Base-by-base conservation (phyloP, 495 filamentous ascomycete genomes). In the Annulohypoxylon moriforme region DNA sequence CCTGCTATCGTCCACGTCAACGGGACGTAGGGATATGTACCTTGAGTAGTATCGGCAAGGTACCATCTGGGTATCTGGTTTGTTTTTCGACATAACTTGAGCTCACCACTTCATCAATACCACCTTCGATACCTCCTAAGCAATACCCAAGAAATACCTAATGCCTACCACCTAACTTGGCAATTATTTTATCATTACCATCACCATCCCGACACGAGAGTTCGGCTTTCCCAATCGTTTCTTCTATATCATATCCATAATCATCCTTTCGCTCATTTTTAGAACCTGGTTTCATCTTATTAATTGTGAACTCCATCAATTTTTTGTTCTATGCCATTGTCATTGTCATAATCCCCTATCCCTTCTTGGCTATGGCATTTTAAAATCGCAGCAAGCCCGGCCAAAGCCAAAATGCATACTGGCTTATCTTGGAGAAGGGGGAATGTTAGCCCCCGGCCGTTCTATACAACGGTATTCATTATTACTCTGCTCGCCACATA, bases 401-500 rank as follows among this genome's bases (percentile, higher is more conserved):
- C 33, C 60, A 55, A 44, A 44, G 20, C 25, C 47, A 66, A 61
- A 10, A 73, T 73, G 66, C 18, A 49, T 10, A 36, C 49, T 59
- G 25, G 49, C 31, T 53, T 58, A 22, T 52, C 46, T 44, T 53
- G 56, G 33, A 65, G 47, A 64, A 64, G 58, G 58, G 36, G 67
- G 53, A 31, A 60, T 25, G 34, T 74, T 66, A 81, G 75, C 75
- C 74, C 73, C 49, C 77, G 81, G 46, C 83, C 82, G 1, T 81
- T 81, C 25, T 78, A 82, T 55, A 73, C 76, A 4, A 78, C 76
- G 0, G 50, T 78, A 14, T 46, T 81, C 16, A 61, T 84, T 52
- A 53, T 85, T 55, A 75, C 74, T 42, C 46, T 81, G 16, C 70
- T 85, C 58, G 71, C 79, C 16, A 69, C 78, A 7, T 81, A 76